Evolutionary conservation across 2,329 filamentous ascomycete genomes (phyloP), one percentile per base, ranked within the genome.

Genomic region (Arthrobotrys pseudoclavata): DNA sequence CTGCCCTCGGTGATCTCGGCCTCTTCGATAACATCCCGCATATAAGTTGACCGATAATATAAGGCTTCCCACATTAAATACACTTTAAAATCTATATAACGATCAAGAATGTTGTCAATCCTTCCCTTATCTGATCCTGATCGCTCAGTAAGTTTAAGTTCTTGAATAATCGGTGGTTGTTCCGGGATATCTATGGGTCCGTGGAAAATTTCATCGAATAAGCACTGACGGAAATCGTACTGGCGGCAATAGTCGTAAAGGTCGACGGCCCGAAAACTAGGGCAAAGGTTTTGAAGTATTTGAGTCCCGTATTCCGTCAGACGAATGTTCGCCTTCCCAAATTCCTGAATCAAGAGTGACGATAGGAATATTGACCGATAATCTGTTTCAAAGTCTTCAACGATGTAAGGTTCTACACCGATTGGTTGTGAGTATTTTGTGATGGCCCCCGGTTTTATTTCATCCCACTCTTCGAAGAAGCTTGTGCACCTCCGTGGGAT

Each of bases 371-470:
- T 53, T 6, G 48, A 53, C 10, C 48, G 48, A 9, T 26, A 53
- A 18, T 31, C 22, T n/a, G 20, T 24, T 53, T 31, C 48, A 2
- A 4, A 18, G 1, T 31, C 24, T 20, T 13, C 24, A 13, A 53
- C 48, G 13, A 53, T 53, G 13, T 2, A 31, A 5, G 48, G 24
- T 53, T 53, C 24, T 26, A 15, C 22, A 15, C 31, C 24, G 48
- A 31, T 53, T 7, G 48, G 24, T 15, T 53, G 48, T 15, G 48
- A 29, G 24, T 53, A 53, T 7, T 53, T 53, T 6, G 48, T 53
- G 13, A 29, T 53, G n/a, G 48, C 22, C 12, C 48, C 48, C 4
- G 48, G 48, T 1, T 53, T 31, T 53, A 29, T 53, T 1, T 29
- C 24, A n/a, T 5, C 48, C 10, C 5, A 26, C 13, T 29, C 9